Percentiles rank a stretch among this genome's conserved stretches.
phyloP scores from a whole-genome alignment of 257 asterid genomes.

The Solanum pinnatisectum region DNA sequence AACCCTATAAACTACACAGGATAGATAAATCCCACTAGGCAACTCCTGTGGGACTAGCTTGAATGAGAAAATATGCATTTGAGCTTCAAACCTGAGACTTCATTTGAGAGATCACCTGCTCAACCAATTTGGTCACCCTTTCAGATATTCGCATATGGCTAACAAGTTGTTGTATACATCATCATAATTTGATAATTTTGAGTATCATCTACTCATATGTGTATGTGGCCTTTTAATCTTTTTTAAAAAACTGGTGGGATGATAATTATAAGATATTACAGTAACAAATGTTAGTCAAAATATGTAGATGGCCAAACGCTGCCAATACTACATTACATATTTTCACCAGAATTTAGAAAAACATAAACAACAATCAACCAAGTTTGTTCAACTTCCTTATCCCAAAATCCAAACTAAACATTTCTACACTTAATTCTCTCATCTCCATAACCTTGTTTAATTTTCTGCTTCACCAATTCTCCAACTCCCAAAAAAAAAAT shows the following conservation, averaged over 20 bases:
- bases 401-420: conserved; percentile 8
- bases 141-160: too few species aligned
- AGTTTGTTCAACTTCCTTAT: conserved; percentile 45
- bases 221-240: background rate
- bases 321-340: background rate
- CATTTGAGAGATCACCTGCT: background rate
- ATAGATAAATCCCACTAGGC: background rate
- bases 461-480: background rate
- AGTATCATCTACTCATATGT: background rate
- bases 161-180: background rate
- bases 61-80: background rate
- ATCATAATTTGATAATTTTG: background rate
- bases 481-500: background rate
- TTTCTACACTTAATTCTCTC: conserved; percentile 5
- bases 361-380: conserved; percentile 11
- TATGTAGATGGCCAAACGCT: conserved; percentile 16
- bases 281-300: background rate
- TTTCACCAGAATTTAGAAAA: conserved; percentile 10
- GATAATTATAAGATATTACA: background rate
- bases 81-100: background rate
- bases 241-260: background rate
- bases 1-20: too few species aligned
- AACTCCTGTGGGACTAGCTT: background rate
- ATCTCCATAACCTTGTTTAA: background rate
- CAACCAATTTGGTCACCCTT: background rate